Conservation (phyloP, 805 yeast genomes). For the Pichia nakasei region DNA sequence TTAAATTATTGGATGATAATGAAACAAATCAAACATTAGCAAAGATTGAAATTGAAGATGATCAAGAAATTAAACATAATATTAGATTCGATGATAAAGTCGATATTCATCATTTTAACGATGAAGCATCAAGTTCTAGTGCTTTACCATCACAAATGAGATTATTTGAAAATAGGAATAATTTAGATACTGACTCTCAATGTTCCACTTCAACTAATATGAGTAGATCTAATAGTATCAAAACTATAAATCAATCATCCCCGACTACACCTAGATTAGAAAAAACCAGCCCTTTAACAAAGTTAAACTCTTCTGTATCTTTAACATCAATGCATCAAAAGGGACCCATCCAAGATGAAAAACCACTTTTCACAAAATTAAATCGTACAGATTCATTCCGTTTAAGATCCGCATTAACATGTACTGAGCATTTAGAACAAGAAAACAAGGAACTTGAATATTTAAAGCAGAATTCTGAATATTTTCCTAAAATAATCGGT, state of each 20-base stretch:
- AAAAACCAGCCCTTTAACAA: constrained; percentile 1
- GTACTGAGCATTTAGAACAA: constrained; percentile 5
- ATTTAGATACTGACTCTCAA: constrained; percentile 20
- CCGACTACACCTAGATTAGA: constrained; percentile 4
- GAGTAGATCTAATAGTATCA: constrained; percentile 20
- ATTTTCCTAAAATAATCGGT: constrained; percentile 56
- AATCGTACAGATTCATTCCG: background rate
- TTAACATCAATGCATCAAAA: background rate
- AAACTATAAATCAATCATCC: constrained; percentile 9
- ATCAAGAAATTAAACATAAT: background rate
- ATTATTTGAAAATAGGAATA: constrained; percentile 32
- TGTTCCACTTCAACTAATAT: constrained; percentile 13
- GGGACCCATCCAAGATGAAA: background rate
- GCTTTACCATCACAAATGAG: constrained; percentile 46
- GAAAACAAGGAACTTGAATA: constrained; percentile 26
- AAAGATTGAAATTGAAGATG: background rate
- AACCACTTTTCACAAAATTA: too few species aligned
- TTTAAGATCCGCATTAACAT: constrained; percentile 1
- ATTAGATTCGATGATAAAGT: background rate
- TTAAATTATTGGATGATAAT: background rate
- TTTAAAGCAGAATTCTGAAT: constrained; percentile 7
- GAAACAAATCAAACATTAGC: too few species aligned
- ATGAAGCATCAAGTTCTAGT: constrained; percentile 8
- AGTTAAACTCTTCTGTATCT: background rate
- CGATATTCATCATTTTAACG: background rate